A percentile compares a stretch with the other conserved stretches of the same genome.
phyloP scores from a whole-genome alignment of 1,284 basidiomycete genomes.

The Puccinia hordei region DNA sequence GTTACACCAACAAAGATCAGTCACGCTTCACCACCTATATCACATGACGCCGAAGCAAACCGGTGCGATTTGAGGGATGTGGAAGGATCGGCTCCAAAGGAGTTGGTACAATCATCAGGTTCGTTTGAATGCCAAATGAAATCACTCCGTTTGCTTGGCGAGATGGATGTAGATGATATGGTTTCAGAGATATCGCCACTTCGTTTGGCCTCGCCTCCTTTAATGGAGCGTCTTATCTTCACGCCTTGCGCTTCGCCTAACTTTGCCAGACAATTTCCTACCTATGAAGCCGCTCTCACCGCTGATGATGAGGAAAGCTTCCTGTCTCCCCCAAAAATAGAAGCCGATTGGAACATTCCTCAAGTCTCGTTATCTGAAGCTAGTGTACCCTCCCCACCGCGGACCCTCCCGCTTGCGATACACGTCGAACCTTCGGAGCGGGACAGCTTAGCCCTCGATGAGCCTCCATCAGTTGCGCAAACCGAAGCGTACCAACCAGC shows the following conservation, averaged over 20 bases:
- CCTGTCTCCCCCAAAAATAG: constrained; percentile 14
- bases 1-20: not conserved
- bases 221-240: constrained; percentile 31
- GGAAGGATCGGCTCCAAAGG: not conserved
- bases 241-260: constrained; percentile 3
- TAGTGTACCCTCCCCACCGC: constrained; percentile 20
- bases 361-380: constrained; percentile 24
- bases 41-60: not conserved
- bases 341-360: constrained; percentile 21
- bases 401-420: not conserved
- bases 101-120: constrained; percentile 20
- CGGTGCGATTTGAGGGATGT: not conserved
- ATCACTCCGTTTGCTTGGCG: not conserved
- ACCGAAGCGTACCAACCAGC: not conserved
- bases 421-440: not conserved
- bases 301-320: not conserved
- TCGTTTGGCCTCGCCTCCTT: constrained; percentile 29
- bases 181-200: constrained; percentile 30
- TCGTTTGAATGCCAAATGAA: constrained; percentile 25
- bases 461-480: not conserved
- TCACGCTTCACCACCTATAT: too few relatives aligned
- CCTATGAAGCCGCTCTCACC: constrained; percentile 23
- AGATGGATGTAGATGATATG: constrained; percentile 24
- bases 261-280: constrained; percentile 32
- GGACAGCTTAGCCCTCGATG: not conserved